These are phyloP conservation scores for Trypanosoma caninum DNA, from an alignment of 208 protist genomes.

Conservation along the genomic window DNA sequence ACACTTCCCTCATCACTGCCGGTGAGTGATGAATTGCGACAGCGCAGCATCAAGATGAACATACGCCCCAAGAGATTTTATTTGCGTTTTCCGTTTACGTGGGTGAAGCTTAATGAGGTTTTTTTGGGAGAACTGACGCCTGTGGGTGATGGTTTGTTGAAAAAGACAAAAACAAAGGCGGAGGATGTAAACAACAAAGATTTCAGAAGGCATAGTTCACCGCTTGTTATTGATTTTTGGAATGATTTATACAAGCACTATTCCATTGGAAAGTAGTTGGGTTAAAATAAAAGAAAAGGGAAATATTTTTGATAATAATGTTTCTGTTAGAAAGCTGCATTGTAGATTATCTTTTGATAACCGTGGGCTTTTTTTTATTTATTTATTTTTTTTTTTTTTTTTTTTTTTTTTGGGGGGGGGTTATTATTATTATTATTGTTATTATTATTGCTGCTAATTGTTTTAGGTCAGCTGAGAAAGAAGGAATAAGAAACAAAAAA, in stretches of 20 bases:
- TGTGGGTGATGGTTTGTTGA: background rate
- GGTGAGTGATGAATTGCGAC: background rate
- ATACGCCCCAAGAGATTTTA: background rate
- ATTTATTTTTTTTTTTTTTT: background rate
- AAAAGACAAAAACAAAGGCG: background rate
- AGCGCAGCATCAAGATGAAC: background rate
- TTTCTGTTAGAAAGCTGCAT: background rate
- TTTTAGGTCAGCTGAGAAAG: background rate
- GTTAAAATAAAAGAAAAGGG: background rate
- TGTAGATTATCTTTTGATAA: too few species aligned
- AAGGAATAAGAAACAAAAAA: background rate
- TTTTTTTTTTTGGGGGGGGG: too few species aligned
- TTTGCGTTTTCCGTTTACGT: background rate
- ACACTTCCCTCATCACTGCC: slow-evolving; percentile 3
- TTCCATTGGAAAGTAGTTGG: background rate
- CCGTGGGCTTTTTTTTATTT: too few species aligned
- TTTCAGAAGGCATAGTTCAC: too few species aligned
- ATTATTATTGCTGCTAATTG: background rate
- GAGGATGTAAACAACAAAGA: background rate
- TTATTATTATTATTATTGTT: slow-evolving; percentile 5
- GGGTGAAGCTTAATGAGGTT: background rate
- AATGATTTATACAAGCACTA: too few species aligned
- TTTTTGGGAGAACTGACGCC: background rate
- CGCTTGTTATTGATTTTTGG: too few species aligned
- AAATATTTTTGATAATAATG: background rate